These are phyloP conservation scores for Leptodontidium sp. DNA, from an alignment of 2,329 filamentous ascomycete genomes.

Conservation along the genomic window DNA sequence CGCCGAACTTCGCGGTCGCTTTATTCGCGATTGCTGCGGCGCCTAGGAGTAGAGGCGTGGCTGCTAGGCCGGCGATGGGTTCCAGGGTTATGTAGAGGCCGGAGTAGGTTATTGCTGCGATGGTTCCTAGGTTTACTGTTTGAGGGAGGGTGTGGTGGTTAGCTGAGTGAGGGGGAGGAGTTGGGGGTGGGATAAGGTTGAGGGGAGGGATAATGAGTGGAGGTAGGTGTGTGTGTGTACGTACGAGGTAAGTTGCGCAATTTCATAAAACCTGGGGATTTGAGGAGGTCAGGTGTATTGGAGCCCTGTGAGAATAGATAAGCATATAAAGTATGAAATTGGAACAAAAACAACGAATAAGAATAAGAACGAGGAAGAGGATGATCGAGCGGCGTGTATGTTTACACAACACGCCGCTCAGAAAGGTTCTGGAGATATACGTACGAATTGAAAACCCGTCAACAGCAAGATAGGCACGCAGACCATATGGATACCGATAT, in stretches of 20 bases:
- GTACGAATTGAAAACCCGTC: constrained; percentile 14
- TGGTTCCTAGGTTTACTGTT: constrained; percentile 1
- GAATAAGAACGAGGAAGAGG: not conserved
- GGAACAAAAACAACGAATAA: not conserved
- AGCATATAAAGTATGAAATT: not conserved
- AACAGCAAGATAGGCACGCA: constrained; percentile 10
- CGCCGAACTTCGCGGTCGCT: not conserved
- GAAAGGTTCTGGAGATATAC: not conserved
- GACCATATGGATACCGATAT: constrained; percentile 11
- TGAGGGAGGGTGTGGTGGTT: not conserved
- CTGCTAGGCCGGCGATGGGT: not conserved
- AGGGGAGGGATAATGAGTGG: not conserved
- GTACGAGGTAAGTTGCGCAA: constrained; percentile 2
- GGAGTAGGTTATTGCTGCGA: constrained; percentile 11
- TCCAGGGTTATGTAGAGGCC: constrained; percentile 3
- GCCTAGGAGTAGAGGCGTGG: not conserved
- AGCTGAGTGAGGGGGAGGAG: not conserved
- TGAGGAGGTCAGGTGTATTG: constrained; percentile 9
- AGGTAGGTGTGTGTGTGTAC: not conserved
- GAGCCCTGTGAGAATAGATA: not conserved
- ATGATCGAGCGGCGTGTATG: not conserved
- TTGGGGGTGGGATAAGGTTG: not conserved
- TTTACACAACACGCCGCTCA: not conserved
- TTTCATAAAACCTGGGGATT: not conserved
- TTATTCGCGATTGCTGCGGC: not conserved